Percentiles rank a stretch among this genome's conserved stretches.
Conservation (phyloP, 148 eudicot genomes). For the Camellia lanceoleosa region DNA sequence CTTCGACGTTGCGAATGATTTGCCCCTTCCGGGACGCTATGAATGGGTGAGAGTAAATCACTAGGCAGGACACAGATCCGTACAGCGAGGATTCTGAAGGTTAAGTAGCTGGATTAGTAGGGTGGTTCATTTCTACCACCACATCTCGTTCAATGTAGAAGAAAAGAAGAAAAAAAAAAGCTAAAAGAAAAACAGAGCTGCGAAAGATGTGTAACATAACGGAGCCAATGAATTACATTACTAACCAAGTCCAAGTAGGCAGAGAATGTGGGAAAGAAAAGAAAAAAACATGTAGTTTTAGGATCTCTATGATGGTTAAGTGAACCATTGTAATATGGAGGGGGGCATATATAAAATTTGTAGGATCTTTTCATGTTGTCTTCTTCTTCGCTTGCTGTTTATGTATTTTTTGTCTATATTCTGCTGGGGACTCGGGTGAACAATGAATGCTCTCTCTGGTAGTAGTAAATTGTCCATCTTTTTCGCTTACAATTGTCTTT, state of each 20-base stretch:
- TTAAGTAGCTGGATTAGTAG: slow-evolving; percentile 15
- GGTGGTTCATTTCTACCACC: background rate
- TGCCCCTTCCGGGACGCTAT: slow-evolving; percentile 75
- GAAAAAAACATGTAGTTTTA: slow-evolving; percentile 8
- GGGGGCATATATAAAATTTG: slow-evolving; percentile 12
- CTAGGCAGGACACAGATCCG: slow-evolving; percentile 15
- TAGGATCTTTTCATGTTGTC: background rate
- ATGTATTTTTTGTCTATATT: background rate
- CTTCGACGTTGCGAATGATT: slow-evolving; percentile 66
- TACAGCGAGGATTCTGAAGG: background rate
- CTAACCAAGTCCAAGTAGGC: slow-evolving; percentile 27
- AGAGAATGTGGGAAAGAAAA: background rate
- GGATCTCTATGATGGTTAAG: slow-evolving; percentile 18
- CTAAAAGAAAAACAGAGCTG: slow-evolving; percentile 17
- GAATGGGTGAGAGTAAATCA: slow-evolving; percentile 71
- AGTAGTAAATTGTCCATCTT: background rate
- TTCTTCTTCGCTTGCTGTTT: background rate
- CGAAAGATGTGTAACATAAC: slow-evolving; percentile 23
- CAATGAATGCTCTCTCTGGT: slow-evolving; percentile 5
- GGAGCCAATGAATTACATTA: slow-evolving; percentile 23
- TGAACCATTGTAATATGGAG: slow-evolving; percentile 19
- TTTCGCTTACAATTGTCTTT: background rate
- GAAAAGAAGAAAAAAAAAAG: no score
- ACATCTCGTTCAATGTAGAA: background rate
- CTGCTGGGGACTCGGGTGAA: slow-evolving; percentile 2